Evolutionary conservation across 1,284 basidiomycete genomes (phyloP), one percentile per base, ranked within the genome.

Genomic region (Grifola frondosa): DNA sequence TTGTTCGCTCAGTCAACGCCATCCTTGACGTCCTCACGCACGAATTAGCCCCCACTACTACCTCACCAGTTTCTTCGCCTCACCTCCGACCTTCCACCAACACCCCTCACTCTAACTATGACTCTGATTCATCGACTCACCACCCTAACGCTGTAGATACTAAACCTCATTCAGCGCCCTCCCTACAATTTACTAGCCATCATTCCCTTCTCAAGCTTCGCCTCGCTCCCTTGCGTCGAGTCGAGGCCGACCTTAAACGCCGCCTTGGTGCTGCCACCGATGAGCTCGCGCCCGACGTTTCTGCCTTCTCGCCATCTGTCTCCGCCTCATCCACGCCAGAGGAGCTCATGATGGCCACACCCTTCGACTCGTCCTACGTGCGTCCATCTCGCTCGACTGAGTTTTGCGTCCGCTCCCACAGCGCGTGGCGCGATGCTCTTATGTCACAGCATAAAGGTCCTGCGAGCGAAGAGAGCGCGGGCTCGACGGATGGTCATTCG

Each of bases 1-100:
- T 85, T 53, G 71, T 83, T 40, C 74, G 77, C 20, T 77, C 78
- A 29, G 64, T 83, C 30, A 73, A 76, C 47, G 65, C 67, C 38
- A 81, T 84, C 41, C 66, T 83, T 44, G 77, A 80, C 37, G 59
- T 68, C 7, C 61, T 80, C 37, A 65, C 69, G 46, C 60, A 67
- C 10, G 74, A 77, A 46, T 65, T 74, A 49, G 60, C 67, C 36
- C 31, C 38, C 37, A 28, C 17, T 20, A 23, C 49, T 28, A 37
- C 44, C 30, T 46, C 48, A 7, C 41, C 50, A 26, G 16, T 36
- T 28, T 26, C 41, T 35, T 40, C 50, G 30, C 43, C 42, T 26
- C 32, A 42, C 53, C 8, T 49, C 46, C 38, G 37, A 20, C 50
- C 53, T 16, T 11, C 29, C 40, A 43, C 37, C 40, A 44, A 42